Conservation (phyloP, 805 yeast genomes). For the Kodamaea neixiangensis region DNA sequence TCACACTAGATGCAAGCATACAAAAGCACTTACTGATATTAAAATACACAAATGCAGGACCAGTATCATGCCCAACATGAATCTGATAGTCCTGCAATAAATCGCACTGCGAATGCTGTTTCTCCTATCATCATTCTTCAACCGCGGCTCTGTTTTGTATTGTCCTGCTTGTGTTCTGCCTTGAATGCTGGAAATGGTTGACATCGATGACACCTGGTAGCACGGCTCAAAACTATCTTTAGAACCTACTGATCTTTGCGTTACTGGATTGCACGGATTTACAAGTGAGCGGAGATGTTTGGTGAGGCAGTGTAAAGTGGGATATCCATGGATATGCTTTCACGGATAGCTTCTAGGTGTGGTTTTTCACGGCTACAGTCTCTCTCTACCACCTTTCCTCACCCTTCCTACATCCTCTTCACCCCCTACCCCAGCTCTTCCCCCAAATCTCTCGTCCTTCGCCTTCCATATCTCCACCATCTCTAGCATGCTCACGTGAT, state of each 20-base stretch:
- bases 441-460: too few relatives aligned
- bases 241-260: not conserved
- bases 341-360: too few relatives aligned
- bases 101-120: too few relatives aligned
- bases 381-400: not conserved
- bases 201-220: not conserved
- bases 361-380: too few relatives aligned
- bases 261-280: not conserved
- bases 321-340: too few relatives aligned
- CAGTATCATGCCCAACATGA: too few relatives aligned
- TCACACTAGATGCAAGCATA: not conserved
- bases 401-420: too few relatives aligned
- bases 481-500: not conserved
- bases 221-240: not conserved
- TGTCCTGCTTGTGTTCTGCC: not conserved
- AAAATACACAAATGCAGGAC: not conserved
- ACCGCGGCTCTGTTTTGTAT: too few relatives aligned
- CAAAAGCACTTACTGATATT: not conserved
- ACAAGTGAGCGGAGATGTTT: not conserved
- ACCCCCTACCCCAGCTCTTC: too few relatives aligned
- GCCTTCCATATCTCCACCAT: not conserved
- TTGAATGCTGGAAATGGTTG: not conserved
- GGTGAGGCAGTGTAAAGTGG: not conserved
- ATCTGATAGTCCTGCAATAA: too few relatives aligned
- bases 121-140: too few relatives aligned